These are phyloP conservation scores for Aspergillus sclerotiicarbonarius DNA, from an alignment of 495 filamentous ascomycete species.

Conservation along the genomic window DNA sequence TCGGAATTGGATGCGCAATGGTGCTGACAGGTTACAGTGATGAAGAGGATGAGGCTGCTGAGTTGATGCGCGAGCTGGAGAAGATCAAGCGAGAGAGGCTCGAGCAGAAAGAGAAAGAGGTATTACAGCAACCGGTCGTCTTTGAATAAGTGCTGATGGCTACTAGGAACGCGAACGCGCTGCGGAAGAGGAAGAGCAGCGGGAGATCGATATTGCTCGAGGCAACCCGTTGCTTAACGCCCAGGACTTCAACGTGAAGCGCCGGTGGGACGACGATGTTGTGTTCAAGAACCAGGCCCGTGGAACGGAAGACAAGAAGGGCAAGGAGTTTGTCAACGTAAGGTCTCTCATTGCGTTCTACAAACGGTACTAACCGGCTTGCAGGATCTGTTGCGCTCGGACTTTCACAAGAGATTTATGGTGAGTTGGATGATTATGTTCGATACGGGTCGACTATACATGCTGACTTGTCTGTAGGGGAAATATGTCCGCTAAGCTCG, in stretches of 20 bases:
- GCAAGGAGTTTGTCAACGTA: constrained; percentile 95
- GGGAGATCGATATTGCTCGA: constrained; percentile 83
- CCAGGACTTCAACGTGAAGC: constrained; percentile 45
- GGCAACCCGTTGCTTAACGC: constrained; percentile 91
- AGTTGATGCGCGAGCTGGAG: constrained; percentile 86
- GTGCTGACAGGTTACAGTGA: constrained; percentile 46
- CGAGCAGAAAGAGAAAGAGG: constrained; percentile 82
- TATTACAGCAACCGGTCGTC: constrained; percentile 22
- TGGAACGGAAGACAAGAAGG: constrained; percentile 89
- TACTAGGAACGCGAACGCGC: constrained; percentile 68
- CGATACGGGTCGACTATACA: no score
- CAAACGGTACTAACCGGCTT: constrained; percentile 21
- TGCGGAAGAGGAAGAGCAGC: constrained; percentile 73
- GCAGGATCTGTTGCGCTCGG: constrained; percentile 85
- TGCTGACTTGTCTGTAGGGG: constrained; percentile 44
- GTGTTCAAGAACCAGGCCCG: constrained; percentile 98
- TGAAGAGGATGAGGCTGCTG: constrained; percentile 87
- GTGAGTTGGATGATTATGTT: constrained; percentile 45
- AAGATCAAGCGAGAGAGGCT: constrained; percentile 90
- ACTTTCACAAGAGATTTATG: constrained; percentile 99
- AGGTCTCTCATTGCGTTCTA: constrained; percentile 18
- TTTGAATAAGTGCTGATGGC: constrained; percentile 10
- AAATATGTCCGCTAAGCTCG: constrained; percentile 64
- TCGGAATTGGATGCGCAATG: not conserved
- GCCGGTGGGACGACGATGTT: constrained; percentile 97